Evolutionary conservation across 495 filamentous ascomycete species (phyloP).

Genomic region (Aspergillus egyptiacus): DNA sequence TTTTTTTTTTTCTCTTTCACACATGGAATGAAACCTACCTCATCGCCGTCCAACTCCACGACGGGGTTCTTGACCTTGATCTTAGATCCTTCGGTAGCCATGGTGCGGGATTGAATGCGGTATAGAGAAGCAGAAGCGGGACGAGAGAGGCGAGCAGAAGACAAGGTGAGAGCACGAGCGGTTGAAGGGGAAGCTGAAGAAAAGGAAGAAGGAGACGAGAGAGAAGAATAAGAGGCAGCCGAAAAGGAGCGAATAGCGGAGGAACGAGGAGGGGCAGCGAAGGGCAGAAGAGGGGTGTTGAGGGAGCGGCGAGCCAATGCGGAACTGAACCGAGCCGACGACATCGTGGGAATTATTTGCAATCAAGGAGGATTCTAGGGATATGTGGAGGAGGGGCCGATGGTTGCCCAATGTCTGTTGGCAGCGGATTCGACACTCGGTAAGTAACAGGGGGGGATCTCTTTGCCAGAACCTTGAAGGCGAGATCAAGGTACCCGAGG

Average conservation of each 20-base stretch:
- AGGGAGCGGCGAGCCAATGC: conserved; percentile 37
- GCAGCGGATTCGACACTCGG: conserved; percentile 21
- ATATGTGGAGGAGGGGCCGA: conserved; percentile 11
- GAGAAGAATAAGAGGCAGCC: conserved; percentile 16
- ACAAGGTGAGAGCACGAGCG: conserved; percentile 23
- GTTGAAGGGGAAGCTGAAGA: conserved; percentile 19
- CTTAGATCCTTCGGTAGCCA: conserved; percentile 53
- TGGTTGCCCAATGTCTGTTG: conserved; percentile 2
- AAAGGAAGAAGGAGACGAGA: conserved; percentile 22
- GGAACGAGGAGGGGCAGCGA: conserved; percentile 30
- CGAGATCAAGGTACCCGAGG: conserved; percentile 22
- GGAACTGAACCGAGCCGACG: conserved; percentile 40
- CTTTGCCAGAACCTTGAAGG: conserved; percentile 1
- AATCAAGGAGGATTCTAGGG: conserved; percentile 4
- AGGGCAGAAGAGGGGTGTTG: conserved; percentile 26
- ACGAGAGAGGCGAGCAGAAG: conserved; percentile 26
- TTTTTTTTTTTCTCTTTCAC: not conserved
- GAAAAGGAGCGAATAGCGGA: conserved; percentile 20
- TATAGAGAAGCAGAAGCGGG: conserved; percentile 27
- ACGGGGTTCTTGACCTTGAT: conserved; percentile 98
- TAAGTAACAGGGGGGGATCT: conserved; percentile 2
- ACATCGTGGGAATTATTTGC: conserved; percentile 25
- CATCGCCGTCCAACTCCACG: conserved; percentile 95
- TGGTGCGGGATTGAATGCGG: conserved; percentile 37
- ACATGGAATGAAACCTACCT: conserved; percentile 41